phyloP scores from a whole-genome alignment of 495 filamentous ascomycete species.

The Amphirosellinia nigrospora region DNA sequence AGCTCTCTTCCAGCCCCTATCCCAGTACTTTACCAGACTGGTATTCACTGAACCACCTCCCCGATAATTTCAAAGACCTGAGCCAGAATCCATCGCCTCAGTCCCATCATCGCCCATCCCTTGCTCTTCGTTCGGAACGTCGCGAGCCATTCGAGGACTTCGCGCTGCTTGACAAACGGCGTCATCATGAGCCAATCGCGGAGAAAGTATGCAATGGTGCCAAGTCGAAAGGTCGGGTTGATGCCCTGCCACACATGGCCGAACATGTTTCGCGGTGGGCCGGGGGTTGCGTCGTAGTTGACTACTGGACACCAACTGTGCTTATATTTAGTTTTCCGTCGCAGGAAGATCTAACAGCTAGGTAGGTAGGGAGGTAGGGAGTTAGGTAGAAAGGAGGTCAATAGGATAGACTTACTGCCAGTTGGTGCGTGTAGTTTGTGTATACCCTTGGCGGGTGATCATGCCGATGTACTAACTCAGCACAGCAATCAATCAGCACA shows the following conservation, averaged over 20 bases:
- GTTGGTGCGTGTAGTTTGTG: not conserved
- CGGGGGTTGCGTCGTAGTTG: slow-evolving; percentile 11
- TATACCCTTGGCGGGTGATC: slow-evolving; percentile 3
- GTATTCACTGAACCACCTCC: not conserved
- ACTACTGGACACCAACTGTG: slow-evolving; percentile 12
- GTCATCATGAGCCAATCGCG: slow-evolving; percentile 9
- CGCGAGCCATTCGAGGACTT: not conserved
- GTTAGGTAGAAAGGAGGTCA: too few species aligned
- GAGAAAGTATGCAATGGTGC: not conserved
- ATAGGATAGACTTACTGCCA: not conserved
- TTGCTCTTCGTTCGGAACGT: not conserved
- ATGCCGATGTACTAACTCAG: slow-evolving; percentile 7
- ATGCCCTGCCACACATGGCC: not conserved
- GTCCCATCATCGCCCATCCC: not conserved
- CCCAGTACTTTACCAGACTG: not conserved
- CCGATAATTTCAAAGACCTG: not conserved
- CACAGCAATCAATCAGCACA: not conserved
- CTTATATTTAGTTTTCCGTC: not conserved
- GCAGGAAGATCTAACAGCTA: not conserved
- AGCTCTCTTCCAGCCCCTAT: not conserved
- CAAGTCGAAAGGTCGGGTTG: not conserved
- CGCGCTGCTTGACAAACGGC: slow-evolving; percentile 9
- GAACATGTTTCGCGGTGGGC: not conserved
- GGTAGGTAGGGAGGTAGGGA: not conserved
- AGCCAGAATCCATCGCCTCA: not conserved